Percentiles rank a stretch among this genome's conserved stretches.
Conservation (phyloP, 75 land plant species). For the Adiantum capillusveneris region DNA sequence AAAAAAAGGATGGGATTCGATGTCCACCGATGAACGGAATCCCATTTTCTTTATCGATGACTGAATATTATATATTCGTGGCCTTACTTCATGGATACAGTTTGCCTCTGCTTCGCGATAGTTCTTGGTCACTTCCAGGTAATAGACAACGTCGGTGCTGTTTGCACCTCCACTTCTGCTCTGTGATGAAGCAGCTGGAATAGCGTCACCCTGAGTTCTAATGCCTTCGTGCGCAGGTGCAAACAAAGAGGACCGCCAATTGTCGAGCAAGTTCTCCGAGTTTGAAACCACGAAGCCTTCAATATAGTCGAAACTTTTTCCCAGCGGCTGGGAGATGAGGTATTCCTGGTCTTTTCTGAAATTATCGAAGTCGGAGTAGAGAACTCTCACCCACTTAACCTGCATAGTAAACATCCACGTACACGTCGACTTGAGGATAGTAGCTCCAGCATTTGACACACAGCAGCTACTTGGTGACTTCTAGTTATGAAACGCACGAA, state of each 20-base stretch:
- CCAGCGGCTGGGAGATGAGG: constrained; percentile 27
- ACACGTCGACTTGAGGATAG: neutral
- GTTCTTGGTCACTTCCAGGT: constrained; percentile 59
- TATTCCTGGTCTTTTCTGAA: constrained; percentile 61
- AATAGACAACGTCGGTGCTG: constrained; percentile 25
- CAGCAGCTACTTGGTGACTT: too few relatives aligned
- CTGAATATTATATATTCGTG: neutral
- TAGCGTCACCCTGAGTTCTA: constrained; percentile 31
- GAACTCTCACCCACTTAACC: constrained; percentile 54
- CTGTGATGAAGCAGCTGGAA: constrained; percentile 10
- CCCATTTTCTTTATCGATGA: neutral
- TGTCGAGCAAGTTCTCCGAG: constrained; percentile 46
- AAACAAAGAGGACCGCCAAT: constrained; percentile 69
- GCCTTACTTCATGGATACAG: constrained; percentile 34
- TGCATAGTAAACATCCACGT: constrained; percentile 13
- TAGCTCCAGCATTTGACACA: too few relatives aligned
- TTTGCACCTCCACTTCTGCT: too few relatives aligned
- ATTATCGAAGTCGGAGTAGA: constrained; percentile 41
- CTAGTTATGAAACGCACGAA: too few relatives aligned
- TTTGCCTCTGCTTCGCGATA: constrained; percentile 28
- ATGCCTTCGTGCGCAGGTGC: constrained; percentile 12
- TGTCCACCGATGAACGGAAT: too few relatives aligned
- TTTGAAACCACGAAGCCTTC: constrained; percentile 56
- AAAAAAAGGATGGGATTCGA: too few relatives aligned
- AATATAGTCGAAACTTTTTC: constrained; percentile 45